These are phyloP conservation scores for Pseudogymnoascus sp. DNA, from an alignment of 2,329 filamentous ascomycete species.

Conservation along the genomic window DNA sequence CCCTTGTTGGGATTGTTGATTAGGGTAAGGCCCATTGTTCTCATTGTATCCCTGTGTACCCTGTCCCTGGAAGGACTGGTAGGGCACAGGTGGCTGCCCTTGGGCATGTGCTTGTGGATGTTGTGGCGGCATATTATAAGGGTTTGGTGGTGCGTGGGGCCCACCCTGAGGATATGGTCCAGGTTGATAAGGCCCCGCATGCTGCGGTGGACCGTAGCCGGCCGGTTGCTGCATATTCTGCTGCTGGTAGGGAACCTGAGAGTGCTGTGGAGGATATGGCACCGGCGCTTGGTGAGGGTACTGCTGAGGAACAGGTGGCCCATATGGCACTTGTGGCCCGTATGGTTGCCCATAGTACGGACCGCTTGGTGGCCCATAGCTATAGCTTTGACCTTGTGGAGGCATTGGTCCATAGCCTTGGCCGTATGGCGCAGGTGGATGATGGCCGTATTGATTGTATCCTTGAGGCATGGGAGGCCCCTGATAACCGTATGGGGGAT, in stretches of 20 bases:
- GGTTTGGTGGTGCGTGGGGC: not conserved
- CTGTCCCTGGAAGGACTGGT: not conserved
- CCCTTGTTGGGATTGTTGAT: not conserved
- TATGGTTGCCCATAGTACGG: constrained; percentile 16
- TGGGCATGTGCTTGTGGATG: constrained; percentile 12
- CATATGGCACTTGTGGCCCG: constrained; percentile 14
- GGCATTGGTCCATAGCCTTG: not conserved
- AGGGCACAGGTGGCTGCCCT: constrained; percentile 10
- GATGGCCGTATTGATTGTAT: not conserved
- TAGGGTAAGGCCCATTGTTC: not conserved
- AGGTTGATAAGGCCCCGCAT: not conserved
- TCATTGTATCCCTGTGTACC: not conserved
- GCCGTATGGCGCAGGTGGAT: not conserved
- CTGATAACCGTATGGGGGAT: not conserved
- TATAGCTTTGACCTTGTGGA: not conserved
- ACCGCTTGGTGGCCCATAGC: not conserved
- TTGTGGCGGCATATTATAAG: constrained; percentile 11
- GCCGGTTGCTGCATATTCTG: constrained; percentile 11
- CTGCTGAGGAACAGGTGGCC: constrained; percentile 18
- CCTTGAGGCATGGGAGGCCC: not conserved
- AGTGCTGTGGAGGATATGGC: constrained; percentile 19
- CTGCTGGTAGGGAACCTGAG: constrained; percentile 15
- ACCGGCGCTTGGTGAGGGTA: constrained; percentile 14
- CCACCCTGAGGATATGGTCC: constrained; percentile 10
- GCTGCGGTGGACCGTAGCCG: constrained; percentile 15